Conservation (phyloP, 257 asterid species). For the Thymus quinquecostatus region DNA sequence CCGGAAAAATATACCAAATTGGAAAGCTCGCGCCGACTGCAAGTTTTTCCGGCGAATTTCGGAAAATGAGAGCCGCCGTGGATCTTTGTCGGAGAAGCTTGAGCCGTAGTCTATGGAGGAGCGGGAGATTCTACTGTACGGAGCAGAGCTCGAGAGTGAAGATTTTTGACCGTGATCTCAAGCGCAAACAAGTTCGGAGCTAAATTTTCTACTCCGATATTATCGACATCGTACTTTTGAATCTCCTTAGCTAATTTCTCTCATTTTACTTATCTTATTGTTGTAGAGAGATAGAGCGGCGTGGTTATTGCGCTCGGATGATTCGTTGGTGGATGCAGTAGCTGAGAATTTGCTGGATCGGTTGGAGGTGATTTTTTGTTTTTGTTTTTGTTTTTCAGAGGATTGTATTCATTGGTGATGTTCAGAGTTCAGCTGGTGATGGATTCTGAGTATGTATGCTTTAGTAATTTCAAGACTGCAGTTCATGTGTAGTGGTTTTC, state of each 20-base stretch:
- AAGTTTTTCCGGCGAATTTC: slow-evolving; percentile 8
- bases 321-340: slow-evolving; percentile 77
- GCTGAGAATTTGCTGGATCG: slow-evolving; percentile 91
- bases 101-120: slow-evolving; percentile 30
- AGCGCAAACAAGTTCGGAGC: slow-evolving; percentile 72
- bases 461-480: slow-evolving; percentile 5
- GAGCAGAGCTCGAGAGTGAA: slow-evolving; percentile 67
- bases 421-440: slow-evolving; percentile 4
- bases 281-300: slow-evolving; percentile 79
- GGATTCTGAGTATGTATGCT: not conserved
- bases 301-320: slow-evolving; percentile 78
- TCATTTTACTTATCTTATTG: not conserved
- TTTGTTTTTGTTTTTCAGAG: too few species aligned
- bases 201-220: not conserved
- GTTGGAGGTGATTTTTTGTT: slow-evolving; percentile 57
- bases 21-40: not conserved
- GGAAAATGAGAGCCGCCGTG: slow-evolving; percentile 44
- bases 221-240: not conserved
- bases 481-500: not conserved
- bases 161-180: slow-evolving; percentile 88
- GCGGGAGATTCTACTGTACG: slow-evolving; percentile 48
- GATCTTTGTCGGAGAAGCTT: slow-evolving; percentile 47
- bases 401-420: too few species aligned
- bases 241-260: not conserved
- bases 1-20: not conserved